Evolutionary conservation across 371 early-diverging fungal species (phyloP).

Genomic region (Haplosporangium sp.): DNA sequence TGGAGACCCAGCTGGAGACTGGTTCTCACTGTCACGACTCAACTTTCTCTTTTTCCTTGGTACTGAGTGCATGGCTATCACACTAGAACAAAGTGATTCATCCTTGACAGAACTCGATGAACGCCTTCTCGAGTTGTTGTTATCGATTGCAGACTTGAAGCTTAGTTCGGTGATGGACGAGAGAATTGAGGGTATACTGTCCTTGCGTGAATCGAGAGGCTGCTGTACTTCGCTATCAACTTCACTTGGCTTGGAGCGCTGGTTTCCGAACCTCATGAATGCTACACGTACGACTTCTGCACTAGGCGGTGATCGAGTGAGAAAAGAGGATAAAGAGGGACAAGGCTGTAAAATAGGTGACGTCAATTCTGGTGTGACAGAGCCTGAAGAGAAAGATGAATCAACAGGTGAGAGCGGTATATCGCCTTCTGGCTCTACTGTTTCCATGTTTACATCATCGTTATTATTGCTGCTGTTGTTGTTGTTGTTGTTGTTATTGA

Average conservation of each 20-base stretch:
- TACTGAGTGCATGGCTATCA: conserved; percentile 12
- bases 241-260: conserved; percentile 7
- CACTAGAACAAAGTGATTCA: neutral
- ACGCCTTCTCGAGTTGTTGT: conserved; percentile 1
- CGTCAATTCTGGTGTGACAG: conserved; percentile 35
- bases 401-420: conserved; percentile 19
- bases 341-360: conserved; percentile 20
- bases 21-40: conserved; percentile 10
- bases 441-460: conserved; percentile 28
- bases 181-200: conserved; percentile 5
- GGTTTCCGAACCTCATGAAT: conserved; percentile 18
- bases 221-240: neutral
- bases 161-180: conserved; percentile 17
- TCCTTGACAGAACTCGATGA: conserved; percentile 6
- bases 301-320: conserved; percentile 1
- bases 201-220: neutral
- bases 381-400: conserved; percentile 23
- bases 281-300: conserved; percentile 17
- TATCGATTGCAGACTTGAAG: conserved; percentile 11
- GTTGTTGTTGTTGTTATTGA: too few species aligned
- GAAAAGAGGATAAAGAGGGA: conserved; percentile 1
- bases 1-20: conserved; percentile 6
- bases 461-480: neutral
- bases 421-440: conserved; percentile 22
- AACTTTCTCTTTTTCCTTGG: conserved; percentile 28